A percentile compares a stretch with the other conserved stretches of the same genome.
Conservation (phyloP, 768 basidiomycete species). For the Suillus fuscotomentosus region DNA sequence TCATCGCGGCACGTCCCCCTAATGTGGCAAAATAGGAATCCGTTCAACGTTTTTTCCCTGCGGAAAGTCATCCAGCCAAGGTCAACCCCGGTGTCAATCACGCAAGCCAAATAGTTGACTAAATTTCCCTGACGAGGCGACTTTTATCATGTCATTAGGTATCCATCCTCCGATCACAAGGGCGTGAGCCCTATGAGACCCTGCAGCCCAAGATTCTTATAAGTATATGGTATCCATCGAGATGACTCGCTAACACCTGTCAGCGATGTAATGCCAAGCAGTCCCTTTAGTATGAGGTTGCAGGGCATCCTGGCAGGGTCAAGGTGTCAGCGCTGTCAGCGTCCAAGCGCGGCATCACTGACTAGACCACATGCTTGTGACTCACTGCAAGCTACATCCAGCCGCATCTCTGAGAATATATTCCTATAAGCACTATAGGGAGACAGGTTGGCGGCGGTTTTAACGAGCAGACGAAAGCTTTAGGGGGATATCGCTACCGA, state of each 20-base stretch:
- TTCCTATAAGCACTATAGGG: no score
- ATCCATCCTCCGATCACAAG: not conserved
- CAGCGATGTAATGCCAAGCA: not conserved
- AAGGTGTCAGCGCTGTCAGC: not conserved
- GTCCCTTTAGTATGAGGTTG: not conserved
- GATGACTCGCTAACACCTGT: not conserved
- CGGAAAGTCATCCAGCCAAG: no score
- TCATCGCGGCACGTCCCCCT: no score
- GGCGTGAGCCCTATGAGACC: not conserved
- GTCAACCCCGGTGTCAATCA: not conserved
- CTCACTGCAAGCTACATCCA: no score
- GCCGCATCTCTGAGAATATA: no score
- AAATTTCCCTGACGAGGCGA: not conserved
- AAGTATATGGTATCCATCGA: not conserved
- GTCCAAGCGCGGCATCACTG: not conserved
- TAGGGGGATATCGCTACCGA: no score
- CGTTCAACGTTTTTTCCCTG: no score
- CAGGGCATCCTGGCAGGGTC: not conserved
- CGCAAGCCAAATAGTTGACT: not conserved
- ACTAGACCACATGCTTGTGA: no score
- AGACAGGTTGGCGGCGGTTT: no score
- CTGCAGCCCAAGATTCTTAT: not conserved
- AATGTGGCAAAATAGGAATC: no score
- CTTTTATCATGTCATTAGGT: not conserved
- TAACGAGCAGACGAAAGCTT: no score